phyloP scores from a whole-genome alignment of 345 rosid genomes.

The Raphanus raphanistrum region DNA sequence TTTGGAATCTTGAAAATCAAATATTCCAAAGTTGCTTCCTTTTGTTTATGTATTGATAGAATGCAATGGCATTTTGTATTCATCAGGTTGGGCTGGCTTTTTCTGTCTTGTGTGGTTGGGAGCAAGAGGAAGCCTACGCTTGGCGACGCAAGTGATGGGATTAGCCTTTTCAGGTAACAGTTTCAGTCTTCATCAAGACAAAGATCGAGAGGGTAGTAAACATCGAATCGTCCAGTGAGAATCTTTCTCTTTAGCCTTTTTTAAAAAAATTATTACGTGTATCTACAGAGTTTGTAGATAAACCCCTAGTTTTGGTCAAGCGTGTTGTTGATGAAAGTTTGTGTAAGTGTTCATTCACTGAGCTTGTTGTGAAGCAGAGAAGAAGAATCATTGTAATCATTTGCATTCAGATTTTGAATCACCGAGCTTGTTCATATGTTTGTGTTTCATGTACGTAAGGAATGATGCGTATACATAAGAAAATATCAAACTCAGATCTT shows the following conservation, averaged over 20 bases:
- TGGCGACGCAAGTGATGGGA: constrained; percentile 65
- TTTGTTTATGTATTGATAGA: constrained; percentile 2
- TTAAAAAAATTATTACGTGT: neutral
- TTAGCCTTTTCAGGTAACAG: constrained; percentile 60
- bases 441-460: constrained; percentile 22
- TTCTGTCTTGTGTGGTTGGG: constrained; percentile 72
- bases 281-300: constrained; percentile 23
- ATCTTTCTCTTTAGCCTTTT: neutral
- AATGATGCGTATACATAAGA: constrained; percentile 11
- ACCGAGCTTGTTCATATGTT: neutral
- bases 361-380: neutral
- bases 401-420: no score
- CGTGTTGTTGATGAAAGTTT: constrained; percentile 15
- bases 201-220: constrained; percentile 29
- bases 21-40: neutral
- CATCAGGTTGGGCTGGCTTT: constrained; percentile 90
- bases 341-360: neutral
- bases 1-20: constrained; percentile 4
- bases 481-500: constrained; percentile 10
- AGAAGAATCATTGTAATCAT: no score
- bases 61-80: constrained; percentile 9
- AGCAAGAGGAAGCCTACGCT: constrained; percentile 53
- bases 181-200: constrained; percentile 35
- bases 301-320: constrained; percentile 26
- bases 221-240: constrained; percentile 19